phyloP scores from a whole-genome alignment of 2,329 filamentous ascomycete genomes.

The Coleophoma crateriformis region DNA sequence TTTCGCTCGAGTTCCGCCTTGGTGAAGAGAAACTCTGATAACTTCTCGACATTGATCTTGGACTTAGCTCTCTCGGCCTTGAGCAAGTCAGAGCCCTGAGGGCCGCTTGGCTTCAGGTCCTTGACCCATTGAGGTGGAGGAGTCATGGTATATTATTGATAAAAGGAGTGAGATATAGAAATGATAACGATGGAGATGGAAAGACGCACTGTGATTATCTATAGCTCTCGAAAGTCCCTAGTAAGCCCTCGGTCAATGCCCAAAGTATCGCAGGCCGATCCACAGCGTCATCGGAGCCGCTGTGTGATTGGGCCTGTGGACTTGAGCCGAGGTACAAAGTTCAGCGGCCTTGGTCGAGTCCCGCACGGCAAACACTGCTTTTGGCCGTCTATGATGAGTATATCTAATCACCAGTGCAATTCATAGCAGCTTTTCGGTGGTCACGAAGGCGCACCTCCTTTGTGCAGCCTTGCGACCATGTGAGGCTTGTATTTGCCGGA shows the following conservation, averaged over 20 bases:
- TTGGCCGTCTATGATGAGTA: too few relatives aligned
- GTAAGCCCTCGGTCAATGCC: neutral
- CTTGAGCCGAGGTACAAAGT: too few relatives aligned
- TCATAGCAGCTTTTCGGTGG: too few relatives aligned
- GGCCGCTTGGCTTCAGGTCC: conserved; percentile 57
- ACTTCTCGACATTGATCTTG: conserved; percentile 59
- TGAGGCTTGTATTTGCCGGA: too few relatives aligned
- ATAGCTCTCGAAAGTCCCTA: neutral
- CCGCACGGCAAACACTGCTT: too few relatives aligned
- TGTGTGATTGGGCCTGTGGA: too few relatives aligned
- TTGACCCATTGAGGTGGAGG: conserved; percentile 53
- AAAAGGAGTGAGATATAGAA: neutral
- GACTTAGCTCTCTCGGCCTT: conserved; percentile 62
- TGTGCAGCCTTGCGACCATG: too few relatives aligned
- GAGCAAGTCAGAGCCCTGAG: conserved; percentile 65
- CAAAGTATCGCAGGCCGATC: neutral
- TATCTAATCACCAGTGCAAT: too few relatives aligned
- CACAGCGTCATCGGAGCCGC: too few relatives aligned
- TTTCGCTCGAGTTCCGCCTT: conserved; percentile 57
- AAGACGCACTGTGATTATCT: neutral
- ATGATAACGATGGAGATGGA: neutral
- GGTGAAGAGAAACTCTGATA: conserved; percentile 65
- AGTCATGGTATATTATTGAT: conserved; percentile 17
- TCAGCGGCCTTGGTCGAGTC: too few relatives aligned
- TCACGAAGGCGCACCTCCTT: too few relatives aligned